Evolutionary conservation across 768 basidiomycete genomes (phyloP), one percentile per base, ranked within the genome.

Genomic region (Tylopilus sp.): DNA sequence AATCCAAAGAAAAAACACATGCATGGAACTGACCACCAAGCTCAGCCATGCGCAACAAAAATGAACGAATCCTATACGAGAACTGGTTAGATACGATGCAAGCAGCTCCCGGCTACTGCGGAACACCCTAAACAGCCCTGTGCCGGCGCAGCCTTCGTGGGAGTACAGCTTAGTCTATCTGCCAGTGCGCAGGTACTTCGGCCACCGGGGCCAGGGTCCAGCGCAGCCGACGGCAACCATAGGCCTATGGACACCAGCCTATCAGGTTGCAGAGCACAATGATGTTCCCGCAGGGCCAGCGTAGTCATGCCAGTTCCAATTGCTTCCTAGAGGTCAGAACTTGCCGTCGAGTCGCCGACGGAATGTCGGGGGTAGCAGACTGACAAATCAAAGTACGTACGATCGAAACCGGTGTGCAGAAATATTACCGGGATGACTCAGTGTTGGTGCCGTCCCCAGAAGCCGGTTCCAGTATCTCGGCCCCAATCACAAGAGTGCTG

Each of bases 381-480:
- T n/a, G n/a, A n/a, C n/a, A n/a, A n/a, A n/a, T n/a, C n/a, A n/a
- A n/a, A n/a, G n/a, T n/a, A 45, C 48, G 48, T 51, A 40, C n/a
- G n/a, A 22, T 16, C 64, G n/a, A n/a, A n/a, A n/a, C n/a, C n/a
- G 64, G 64, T 30, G 26, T 58, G 21, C 34, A 49, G 16, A 10
- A 31, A 37, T 21, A 19, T 57, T 2, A 33, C 64, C 64, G 64
- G 48, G 22, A 26, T 66, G 64, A 66, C 52, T 56, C 55, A 25
- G 45, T 38, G 34, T n/a, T 36, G 14, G 21, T 12, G 8, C 29
- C 7, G 19, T 28, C 11, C 40, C 14, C 31, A 21, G 28, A 21
- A 36, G 16, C n/a, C 34, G 34, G 34, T n/a, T 53, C 47, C n/a
- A n/a, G n/a, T n/a, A n/a, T n/a, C n/a, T n/a, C n/a, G n/a, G n/a